Conservation (phyloP, 306 rosid species). For the Echinosophora koreensis region DNA sequence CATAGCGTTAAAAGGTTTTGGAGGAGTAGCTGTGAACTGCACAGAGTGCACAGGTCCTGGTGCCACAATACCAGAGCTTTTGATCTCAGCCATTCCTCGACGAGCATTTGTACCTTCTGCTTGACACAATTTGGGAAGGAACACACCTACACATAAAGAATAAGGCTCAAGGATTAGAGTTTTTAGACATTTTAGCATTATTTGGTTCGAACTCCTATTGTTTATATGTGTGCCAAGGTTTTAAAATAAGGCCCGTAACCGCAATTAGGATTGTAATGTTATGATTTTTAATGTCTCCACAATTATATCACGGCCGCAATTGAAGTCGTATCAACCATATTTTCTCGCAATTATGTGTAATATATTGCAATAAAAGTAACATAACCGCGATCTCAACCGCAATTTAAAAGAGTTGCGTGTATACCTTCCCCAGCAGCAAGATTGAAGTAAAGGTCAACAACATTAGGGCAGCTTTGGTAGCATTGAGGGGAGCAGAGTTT, state of each 20-base stretch:
- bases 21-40: constrained; percentile 41
- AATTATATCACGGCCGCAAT: too few species aligned
- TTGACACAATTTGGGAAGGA: constrained; percentile 85
- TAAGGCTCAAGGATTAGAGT: neutral
- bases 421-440: constrained; percentile 93
- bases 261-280: too few species aligned
- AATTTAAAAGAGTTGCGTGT: too few species aligned
- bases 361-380: too few species aligned
- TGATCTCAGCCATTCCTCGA: constrained; percentile 74
- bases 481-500: constrained; percentile 80
- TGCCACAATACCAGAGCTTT: constrained; percentile 75
- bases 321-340: too few species aligned
- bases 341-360: too few species aligned
- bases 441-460: constrained; percentile 81
- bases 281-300: too few species aligned
- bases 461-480: constrained; percentile 70
- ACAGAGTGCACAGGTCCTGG: constrained; percentile 63
- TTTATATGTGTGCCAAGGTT: too few species aligned
- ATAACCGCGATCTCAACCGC: too few species aligned
- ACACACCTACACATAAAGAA: constrained; percentile 62
- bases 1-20: constrained; percentile 20
- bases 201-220: neutral
- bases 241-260: too few species aligned
- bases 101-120: constrained; percentile 60
- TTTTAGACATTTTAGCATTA: neutral